phyloP scores from a whole-genome alignment of 2,329 filamentous ascomycete genomes.

The Venturia nashicola region DNA sequence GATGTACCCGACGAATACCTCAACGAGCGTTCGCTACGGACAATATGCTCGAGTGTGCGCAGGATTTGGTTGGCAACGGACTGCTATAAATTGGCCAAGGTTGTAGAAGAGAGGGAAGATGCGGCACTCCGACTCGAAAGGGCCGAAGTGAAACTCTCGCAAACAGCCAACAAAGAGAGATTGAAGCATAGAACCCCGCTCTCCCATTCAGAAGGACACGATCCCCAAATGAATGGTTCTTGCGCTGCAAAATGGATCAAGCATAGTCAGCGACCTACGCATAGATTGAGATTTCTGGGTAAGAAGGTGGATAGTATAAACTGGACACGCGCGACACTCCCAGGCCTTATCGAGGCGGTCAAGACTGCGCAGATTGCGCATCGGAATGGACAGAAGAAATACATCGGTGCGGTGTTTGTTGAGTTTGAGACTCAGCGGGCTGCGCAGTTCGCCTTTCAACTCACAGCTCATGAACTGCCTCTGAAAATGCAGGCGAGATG shows the following conservation, averaged over 20 bases:
- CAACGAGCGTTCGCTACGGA: slow-evolving; percentile 26
- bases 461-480: slow-evolving; percentile 26
- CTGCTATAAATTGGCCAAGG: slow-evolving; percentile 62
- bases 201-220: slow-evolving; percentile 15
- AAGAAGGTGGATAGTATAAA: slow-evolving; percentile 88
- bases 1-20: slow-evolving; percentile 30
- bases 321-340: slow-evolving; percentile 65
- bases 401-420: slow-evolving; percentile 70
- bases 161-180: slow-evolving; percentile 60
- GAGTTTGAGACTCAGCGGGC: slow-evolving; percentile 73
- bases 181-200: slow-evolving; percentile 40
- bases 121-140: slow-evolving; percentile 71
- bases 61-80: slow-evolving; percentile 65
- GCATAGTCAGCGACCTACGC: slow-evolving; percentile 50
- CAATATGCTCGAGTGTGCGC: slow-evolving; percentile 23
- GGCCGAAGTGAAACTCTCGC: slow-evolving; percentile 78
- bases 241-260: slow-evolving; percentile 45
- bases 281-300: slow-evolving; percentile 60
- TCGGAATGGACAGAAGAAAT: slow-evolving; percentile 51
- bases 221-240: slow-evolving; percentile 43
- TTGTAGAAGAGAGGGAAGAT: slow-evolving; percentile 71
- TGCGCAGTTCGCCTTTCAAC: slow-evolving; percentile 76
- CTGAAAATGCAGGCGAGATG: slow-evolving; percentile 27
- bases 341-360: slow-evolving; percentile 59
- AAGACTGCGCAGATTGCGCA: slow-evolving; percentile 55